Conservation (phyloP, 129 eudicot genomes). For the Cynara cardunculus region DNA sequence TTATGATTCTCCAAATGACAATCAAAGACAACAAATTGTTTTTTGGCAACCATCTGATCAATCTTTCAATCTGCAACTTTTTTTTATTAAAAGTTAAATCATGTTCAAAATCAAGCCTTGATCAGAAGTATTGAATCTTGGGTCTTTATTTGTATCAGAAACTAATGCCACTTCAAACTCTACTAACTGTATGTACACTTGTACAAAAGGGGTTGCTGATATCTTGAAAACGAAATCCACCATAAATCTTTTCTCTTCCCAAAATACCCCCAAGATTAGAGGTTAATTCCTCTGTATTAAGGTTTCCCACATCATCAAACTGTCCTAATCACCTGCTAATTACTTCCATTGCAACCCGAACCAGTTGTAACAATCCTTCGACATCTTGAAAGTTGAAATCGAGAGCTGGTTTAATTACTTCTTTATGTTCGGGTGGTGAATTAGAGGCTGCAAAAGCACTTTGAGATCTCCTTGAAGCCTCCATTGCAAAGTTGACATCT, state of each 20-base stretch:
- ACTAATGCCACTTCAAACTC: slow-evolving; percentile 25
- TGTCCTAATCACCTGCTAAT: slow-evolving; percentile 38
- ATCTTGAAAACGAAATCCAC: neutral
- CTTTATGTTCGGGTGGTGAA: slow-evolving; percentile 43
- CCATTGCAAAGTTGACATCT: slow-evolving; percentile 88
- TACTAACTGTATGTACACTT: slow-evolving; percentile 26
- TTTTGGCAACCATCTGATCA: slow-evolving; percentile 23
- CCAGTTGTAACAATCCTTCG: slow-evolving; percentile 77
- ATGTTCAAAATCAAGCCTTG: neutral
- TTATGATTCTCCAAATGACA: slow-evolving; percentile 12
- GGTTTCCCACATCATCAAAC: slow-evolving; percentile 10
- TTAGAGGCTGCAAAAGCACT: slow-evolving; percentile 65
- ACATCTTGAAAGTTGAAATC: slow-evolving; percentile 90
- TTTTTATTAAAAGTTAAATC: slow-evolving; percentile 13
- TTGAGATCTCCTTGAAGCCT: slow-evolving; percentile 86
- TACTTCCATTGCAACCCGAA: slow-evolving; percentile 88
- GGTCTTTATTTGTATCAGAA: slow-evolving; percentile 27
- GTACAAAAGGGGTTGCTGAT: slow-evolving; percentile 23
- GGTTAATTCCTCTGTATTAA: neutral
- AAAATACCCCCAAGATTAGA: slow-evolving; percentile 11
- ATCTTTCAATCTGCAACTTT: slow-evolving; percentile 12
- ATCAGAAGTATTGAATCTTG: slow-evolving; percentile 22
- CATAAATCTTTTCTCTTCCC: neutral
- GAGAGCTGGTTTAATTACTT: slow-evolving; percentile 73
- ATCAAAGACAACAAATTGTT: slow-evolving; percentile 26